A percentile compares a stretch with the other conserved stretches of the same genome.
phyloP scores from a whole-genome alignment of 1,284 basidiomycete genomes.

The Rhizoctonia solani region DNA sequence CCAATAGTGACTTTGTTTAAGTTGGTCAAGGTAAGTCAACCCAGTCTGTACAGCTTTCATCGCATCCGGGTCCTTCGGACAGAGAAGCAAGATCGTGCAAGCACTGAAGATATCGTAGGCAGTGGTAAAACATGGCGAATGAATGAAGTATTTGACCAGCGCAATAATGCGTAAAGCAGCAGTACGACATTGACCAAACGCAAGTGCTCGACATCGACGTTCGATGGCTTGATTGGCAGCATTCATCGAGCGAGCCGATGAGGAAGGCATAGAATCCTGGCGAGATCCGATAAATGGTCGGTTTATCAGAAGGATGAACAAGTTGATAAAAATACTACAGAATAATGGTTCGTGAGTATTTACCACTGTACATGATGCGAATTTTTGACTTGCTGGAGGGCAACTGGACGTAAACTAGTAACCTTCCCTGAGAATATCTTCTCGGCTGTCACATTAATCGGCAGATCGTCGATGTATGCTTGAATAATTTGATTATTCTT shows the following conservation, averaged over 20 bases:
- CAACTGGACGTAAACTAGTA: neutral
- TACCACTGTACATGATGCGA: neutral
- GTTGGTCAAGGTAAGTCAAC: neutral
- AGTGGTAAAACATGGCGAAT: conserved; percentile 14
- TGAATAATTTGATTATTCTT: conserved; percentile 9
- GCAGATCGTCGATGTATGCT: conserved; percentile 9
- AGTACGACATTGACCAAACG: conserved; percentile 21
- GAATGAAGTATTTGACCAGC: conserved; percentile 7
- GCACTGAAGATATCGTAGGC: conserved; percentile 25
- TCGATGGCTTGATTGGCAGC: neutral
- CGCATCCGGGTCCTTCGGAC: conserved; percentile 5
- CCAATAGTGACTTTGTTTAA: conserved; percentile 11
- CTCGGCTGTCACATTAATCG: neutral
- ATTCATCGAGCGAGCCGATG: neutral
- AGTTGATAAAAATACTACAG: conserved; percentile 23
- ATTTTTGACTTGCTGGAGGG: conserved; percentile 3
- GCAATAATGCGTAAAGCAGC: conserved; percentile 16
- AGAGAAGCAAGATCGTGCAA: conserved; percentile 15
- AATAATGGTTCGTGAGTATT: neutral
- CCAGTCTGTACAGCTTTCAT: conserved; percentile 20
- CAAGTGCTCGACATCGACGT: conserved; percentile 5
- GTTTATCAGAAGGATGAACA: conserved; percentile 18
- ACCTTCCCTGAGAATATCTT: neutral
- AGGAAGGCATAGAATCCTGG: neutral
- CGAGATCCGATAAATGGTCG: conserved; percentile 10